A percentile compares a stretch with the other conserved stretches of the same genome.
Conservation (phyloP, 2,329 filamentous ascomycete genomes). For the Botrytis pseudocinerea region DNA sequence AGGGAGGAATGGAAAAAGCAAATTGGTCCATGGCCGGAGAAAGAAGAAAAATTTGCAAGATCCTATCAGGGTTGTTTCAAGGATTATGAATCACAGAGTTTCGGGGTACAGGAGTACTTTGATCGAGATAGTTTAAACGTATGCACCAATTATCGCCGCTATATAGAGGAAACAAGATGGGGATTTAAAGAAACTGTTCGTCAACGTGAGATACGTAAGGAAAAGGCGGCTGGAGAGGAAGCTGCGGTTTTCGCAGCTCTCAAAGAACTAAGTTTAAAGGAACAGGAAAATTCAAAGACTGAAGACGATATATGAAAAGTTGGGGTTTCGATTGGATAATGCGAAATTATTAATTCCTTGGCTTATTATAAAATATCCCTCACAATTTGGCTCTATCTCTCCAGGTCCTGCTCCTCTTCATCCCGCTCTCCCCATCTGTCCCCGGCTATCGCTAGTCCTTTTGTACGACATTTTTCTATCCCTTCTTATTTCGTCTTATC, state of each 20-base stretch:
- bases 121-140: accelerated
- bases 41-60: neutral
- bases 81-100: accelerated
- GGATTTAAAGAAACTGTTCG: accelerated
- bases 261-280: neutral
- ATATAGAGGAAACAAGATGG: neutral
- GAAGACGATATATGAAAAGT: neutral
- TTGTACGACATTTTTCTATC: too few relatives aligned
- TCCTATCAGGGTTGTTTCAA: neutral
- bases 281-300: neutral
- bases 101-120: accelerated
- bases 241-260: neutral
- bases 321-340: neutral
- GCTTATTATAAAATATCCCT: too few relatives aligned
- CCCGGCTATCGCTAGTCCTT: too few relatives aligned
- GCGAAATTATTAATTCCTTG: too few relatives aligned
- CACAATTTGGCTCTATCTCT: too few relatives aligned
- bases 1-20: neutral
- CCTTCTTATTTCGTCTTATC: too few relatives aligned
- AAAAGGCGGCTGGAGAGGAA: neutral
- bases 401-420: too few relatives aligned
- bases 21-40: neutral
- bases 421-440: too few relatives aligned
- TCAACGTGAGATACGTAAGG: accelerated
- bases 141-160: neutral